Evolutionary conservation across 2,329 filamentous ascomycete species (phyloP).

Genomic region (Aspergillus texensis): DNA sequence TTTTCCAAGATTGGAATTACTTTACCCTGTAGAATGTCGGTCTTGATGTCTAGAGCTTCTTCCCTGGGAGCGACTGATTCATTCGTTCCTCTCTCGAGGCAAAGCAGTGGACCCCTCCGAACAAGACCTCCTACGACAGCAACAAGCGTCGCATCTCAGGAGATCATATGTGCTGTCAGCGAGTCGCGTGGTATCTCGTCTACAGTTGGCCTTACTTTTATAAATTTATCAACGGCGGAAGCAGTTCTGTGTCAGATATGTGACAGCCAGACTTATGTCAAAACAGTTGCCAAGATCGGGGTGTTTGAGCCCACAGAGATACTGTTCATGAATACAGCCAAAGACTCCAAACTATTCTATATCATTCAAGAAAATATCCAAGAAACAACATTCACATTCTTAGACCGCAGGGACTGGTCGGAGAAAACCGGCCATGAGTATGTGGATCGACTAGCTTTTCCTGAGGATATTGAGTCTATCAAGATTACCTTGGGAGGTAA

Average conservation of each 20-base stretch:
- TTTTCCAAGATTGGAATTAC: not conserved
- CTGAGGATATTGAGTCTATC: slow-evolving; percentile 77
- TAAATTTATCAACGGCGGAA: slow-evolving; percentile 84
- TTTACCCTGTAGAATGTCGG: not conserved
- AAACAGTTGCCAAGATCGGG: slow-evolving; percentile 82
- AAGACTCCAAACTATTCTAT: slow-evolving; percentile 72
- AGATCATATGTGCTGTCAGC: slow-evolving; percentile 83
- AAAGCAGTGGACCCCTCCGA: slow-evolving; percentile 51
- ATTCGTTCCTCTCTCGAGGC: slow-evolving; percentile 26
- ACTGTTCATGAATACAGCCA: slow-evolving; percentile 73
- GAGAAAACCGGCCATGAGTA: slow-evolving; percentile 76
- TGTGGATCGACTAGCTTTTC: slow-evolving; percentile 77
- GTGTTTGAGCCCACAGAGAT: slow-evolving; percentile 80
- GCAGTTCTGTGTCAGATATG: slow-evolving; percentile 86
- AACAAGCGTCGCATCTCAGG: slow-evolving; percentile 61
- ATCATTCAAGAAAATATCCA: slow-evolving; percentile 74
- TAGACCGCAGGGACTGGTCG: slow-evolving; percentile 82
- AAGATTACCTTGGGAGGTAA: slow-evolving; percentile 80
- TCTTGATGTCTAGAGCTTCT: slow-evolving; percentile 11
- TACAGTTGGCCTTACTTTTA: slow-evolving; percentile 80
- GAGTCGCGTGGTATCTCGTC: slow-evolving; percentile 87
- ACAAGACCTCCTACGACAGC: slow-evolving; percentile 59
- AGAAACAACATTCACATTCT: slow-evolving; percentile 61
- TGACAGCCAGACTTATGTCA: slow-evolving; percentile 89
- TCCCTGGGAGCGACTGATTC: slow-evolving; percentile 17